Conservation (phyloP, 352 stramenopile species). For the Phytophthora citricola region DNA sequence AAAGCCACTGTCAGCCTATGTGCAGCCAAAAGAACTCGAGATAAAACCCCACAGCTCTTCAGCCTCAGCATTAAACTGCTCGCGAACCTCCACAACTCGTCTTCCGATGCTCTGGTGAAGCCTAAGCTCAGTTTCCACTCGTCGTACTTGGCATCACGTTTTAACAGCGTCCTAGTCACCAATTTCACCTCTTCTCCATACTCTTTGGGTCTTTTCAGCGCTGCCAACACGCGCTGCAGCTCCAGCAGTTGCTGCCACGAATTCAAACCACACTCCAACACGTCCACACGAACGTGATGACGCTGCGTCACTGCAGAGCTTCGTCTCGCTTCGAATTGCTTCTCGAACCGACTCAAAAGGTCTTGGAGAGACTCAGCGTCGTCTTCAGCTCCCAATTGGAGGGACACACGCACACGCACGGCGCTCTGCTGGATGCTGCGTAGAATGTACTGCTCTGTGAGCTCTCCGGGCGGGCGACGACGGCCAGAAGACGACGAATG, state of each 20-base stretch:
- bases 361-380: conserved; percentile 1
- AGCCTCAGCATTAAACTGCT: conserved; percentile 50
- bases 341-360: conserved; percentile 17
- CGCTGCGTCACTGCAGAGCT: background rate
- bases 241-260: conserved; percentile 57
- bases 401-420: conserved; percentile 32
- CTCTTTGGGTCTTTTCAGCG: conserved; percentile 33
- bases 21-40: conserved; percentile 33
- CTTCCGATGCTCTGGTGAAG: conserved; percentile 37
- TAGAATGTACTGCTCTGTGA: conserved; percentile 31
- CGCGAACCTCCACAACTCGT: conserved; percentile 56
- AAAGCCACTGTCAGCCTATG: conserved; percentile 28
- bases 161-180: conserved; percentile 25
- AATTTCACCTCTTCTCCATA: conserved; percentile 16
- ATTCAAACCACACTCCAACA: conserved; percentile 60
- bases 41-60: conserved; percentile 49
- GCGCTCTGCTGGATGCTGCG: conserved; percentile 35
- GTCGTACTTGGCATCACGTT: conserved; percentile 25
- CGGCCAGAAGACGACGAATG: conserved; percentile 12
- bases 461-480: conserved; percentile 22
- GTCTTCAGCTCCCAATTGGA: conserved; percentile 23
- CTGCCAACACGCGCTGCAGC: conserved; percentile 50
- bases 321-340: conserved; percentile 11
- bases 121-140: conserved; percentile 46
- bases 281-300: conserved; percentile 27